Conservation (phyloP, 2,329 filamentous ascomycete genomes). For the Arthrocladium fulminans region DNA sequence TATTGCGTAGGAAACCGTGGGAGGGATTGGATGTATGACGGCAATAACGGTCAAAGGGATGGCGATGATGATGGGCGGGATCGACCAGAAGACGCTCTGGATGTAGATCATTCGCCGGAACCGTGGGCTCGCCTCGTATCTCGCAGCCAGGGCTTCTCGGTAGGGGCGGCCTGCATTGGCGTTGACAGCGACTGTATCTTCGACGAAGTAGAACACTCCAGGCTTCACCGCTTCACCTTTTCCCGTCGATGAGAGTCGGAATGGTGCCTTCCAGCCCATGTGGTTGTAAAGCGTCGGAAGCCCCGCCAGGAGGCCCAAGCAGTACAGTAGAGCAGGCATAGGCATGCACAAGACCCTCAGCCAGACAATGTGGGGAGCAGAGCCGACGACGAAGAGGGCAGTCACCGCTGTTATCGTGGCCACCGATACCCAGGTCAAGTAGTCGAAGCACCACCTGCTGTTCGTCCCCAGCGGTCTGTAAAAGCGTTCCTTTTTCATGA, state of each 20-base stretch:
- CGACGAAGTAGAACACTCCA: constrained; percentile 55
- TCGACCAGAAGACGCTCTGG: constrained; percentile 51
- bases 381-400: constrained; percentile 20
- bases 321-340: constrained; percentile 16
- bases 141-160: constrained; percentile 41
- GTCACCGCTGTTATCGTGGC: constrained; percentile 19
- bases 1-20: constrained; percentile 40
- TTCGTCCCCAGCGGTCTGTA: constrained; percentile 21
- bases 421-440: constrained; percentile 19
- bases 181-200: constrained; percentile 60
- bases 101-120: constrained; percentile 47
- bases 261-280: constrained; percentile 39
- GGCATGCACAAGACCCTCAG: constrained; percentile 23
- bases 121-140: constrained; percentile 46
- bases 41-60: constrained; percentile 40
- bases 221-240: constrained; percentile 53
- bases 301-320: constrained; percentile 15
- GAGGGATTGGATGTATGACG: constrained; percentile 36
- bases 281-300: constrained; percentile 17
- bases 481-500: constrained; percentile 23
- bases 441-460: constrained; percentile 23
- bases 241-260: constrained; percentile 54
- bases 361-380: constrained; percentile 22
- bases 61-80: constrained; percentile 41
- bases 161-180: constrained; percentile 50